These are phyloP conservation scores for Coccomyxa sp. DNA, from an alignment of 139 green algal species.

Conservation along the genomic window DNA sequence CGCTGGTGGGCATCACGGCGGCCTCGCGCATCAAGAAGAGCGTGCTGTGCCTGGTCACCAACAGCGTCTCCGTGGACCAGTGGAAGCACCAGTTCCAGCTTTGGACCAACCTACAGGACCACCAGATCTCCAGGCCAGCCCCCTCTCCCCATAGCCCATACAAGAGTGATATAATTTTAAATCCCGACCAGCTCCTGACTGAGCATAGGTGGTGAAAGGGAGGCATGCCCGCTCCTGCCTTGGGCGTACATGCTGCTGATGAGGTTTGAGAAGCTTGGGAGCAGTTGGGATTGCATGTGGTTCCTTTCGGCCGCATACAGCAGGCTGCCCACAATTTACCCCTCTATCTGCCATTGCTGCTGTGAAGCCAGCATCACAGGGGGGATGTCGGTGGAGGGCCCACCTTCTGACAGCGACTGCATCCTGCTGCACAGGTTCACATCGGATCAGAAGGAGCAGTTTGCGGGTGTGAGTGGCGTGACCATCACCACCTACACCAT, in stretches of 20 bases:
- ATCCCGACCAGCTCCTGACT: too few relatives aligned
- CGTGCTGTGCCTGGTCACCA: constrained; percentile 77
- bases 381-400: not conserved
- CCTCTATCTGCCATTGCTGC: too few relatives aligned
- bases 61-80: constrained; percentile 91
- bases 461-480: constrained; percentile 50
- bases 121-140: constrained; percentile 33
- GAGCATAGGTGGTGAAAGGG: too few relatives aligned
- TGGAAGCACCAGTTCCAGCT: constrained; percentile 97
- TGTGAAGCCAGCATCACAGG: not conserved
- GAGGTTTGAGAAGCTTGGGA: too few relatives aligned
- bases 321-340: not conserved
- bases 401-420: too few relatives aligned
- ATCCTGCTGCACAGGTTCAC: constrained; percentile 70
- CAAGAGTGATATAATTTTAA: too few relatives aligned
- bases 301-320: not conserved
- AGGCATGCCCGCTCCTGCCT: too few relatives aligned
- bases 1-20: constrained; percentile 85
- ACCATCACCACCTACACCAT: constrained; percentile 97
- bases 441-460: constrained; percentile 78
- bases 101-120: constrained; percentile 85
- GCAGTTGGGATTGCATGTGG: too few relatives aligned
- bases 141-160: not conserved
- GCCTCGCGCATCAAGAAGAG: constrained; percentile 84
- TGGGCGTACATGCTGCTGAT: too few relatives aligned